phyloP scores from a whole-genome alignment of 208 protist species.

The Leishmania tarentolae region DNA sequence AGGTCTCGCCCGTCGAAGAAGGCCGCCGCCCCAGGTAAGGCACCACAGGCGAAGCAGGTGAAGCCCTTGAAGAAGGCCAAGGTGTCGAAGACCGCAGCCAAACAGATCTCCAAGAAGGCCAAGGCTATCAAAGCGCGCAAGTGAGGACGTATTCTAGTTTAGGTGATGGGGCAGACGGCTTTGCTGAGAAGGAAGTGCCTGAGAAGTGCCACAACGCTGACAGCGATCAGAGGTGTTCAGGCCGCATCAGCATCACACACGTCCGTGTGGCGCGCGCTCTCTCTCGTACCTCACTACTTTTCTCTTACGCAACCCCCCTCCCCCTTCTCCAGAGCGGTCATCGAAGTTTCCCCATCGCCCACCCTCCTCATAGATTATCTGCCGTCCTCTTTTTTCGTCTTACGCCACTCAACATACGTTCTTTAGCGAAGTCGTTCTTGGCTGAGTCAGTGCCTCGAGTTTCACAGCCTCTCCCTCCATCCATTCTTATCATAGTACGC shows the following conservation, averaged over 20 bases:
- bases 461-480: neutral
- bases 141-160: neutral
- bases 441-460: neutral
- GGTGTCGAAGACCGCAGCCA: conserved; percentile 13
- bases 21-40: conserved; percentile 3
- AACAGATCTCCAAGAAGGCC: conserved; percentile 20
- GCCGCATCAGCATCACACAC: neutral
- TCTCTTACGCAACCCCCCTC: neutral
- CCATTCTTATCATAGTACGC: neutral
- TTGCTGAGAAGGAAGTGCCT: neutral
- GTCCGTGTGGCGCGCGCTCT: neutral
- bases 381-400: neutral
- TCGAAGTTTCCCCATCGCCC: neutral
- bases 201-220: neutral
- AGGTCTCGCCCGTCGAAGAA: conserved; percentile 23
- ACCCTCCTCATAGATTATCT: conserved; percentile 1
- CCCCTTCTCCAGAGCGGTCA: neutral
- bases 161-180: neutral
- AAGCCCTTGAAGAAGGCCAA: neutral
- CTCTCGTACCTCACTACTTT: neutral
- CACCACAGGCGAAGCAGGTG: neutral
- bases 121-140: conserved; percentile 10
- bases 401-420: neutral
- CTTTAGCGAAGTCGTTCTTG: neutral
- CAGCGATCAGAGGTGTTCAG: neutral